Evolutionary conservation across 129 eudicot genomes (phyloP).

Genomic region (Helianthus annuus): HanXRQr2.0-SUNRISE NC_035447.2:55347337-55347836

Average conservation of each 20-base stretch:
- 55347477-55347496: slow-evolving; percentile 84
- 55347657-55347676: slow-evolving; percentile 88
- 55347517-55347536: slow-evolving; percentile 59
- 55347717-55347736: slow-evolving; percentile 75
- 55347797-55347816: slow-evolving; percentile 88
- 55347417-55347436: not conserved
- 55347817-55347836: slow-evolving; percentile 34
- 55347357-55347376: slow-evolving; percentile 73
- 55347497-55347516: slow-evolving; percentile 82
- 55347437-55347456: slow-evolving; percentile 18
- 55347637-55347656: slow-evolving; percentile 53
- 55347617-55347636: not conserved
- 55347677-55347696: slow-evolving; percentile 90
- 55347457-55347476: slow-evolving; percentile 37
- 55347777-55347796: slow-evolving; percentile 86
- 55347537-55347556: slow-evolving; percentile 85
- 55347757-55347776: slow-evolving; percentile 77
- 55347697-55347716: slow-evolving; percentile 97
- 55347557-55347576: slow-evolving; percentile 48
- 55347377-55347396: slow-evolving; percentile 60
- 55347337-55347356: slow-evolving; percentile 92
- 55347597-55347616: not conserved
- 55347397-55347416: not conserved
- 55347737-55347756: slow-evolving; percentile 88
- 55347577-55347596: not conserved